Conservation (phyloP, 805 yeast genomes). For the Geotrichum ghanense region DNA sequence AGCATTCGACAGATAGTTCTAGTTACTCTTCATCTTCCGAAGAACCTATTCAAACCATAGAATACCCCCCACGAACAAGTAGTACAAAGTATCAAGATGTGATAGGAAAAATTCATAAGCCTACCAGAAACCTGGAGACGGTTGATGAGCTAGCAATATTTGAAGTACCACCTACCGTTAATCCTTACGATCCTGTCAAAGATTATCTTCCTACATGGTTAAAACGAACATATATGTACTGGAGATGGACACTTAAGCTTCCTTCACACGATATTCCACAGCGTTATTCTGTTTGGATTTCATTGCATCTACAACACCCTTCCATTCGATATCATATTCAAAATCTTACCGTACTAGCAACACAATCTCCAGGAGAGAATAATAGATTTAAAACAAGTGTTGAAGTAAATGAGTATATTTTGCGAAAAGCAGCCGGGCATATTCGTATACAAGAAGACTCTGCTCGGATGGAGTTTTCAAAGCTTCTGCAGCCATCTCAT, state of each 20-base stretch:
- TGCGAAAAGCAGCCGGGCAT: neutral
- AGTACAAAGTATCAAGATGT: neutral
- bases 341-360: neutral
- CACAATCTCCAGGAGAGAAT: neutral
- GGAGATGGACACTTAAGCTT: slow-evolving; percentile 1
- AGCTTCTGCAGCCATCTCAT: neutral
- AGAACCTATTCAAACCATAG: neutral
- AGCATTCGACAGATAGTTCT: neutral
- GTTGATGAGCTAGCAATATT: neutral
- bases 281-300: neutral
- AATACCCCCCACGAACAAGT: neutral
- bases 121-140: neutral
- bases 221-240: neutral
- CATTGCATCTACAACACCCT: neutral
- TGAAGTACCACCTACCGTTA: neutral
- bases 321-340: slow-evolving; percentile 1
- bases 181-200: neutral
- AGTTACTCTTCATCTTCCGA: neutral
- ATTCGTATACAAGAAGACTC: neutral
- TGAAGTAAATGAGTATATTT: neutral
- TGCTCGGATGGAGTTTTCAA: neutral
- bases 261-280: neutral
- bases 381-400: neutral
- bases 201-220: neutral
- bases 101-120: neutral